phyloP scores from a whole-genome alignment of 2,329 filamentous ascomycete species.

The Penicillium vulpinum region DNA sequence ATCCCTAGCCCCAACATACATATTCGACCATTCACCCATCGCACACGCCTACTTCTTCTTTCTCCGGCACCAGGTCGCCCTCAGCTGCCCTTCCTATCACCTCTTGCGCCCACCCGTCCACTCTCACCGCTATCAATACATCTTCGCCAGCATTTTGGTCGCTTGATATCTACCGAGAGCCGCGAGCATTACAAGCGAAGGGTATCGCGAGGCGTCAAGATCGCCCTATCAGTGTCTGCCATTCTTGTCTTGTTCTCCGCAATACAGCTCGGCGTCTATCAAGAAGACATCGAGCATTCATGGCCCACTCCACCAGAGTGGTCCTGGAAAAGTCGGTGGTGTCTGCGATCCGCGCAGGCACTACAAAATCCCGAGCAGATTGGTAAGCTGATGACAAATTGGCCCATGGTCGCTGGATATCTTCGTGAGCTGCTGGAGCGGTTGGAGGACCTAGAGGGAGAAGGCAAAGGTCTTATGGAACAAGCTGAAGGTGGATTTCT shows the following conservation, averaged over 20 bases:
- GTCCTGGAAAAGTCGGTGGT: conserved; percentile 68
- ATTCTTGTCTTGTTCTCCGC: conserved; percentile 61
- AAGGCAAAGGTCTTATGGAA: conserved; percentile 66
- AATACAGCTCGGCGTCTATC: conserved; percentile 65
- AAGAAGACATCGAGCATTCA: conserved; percentile 72
- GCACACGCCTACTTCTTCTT: conserved; percentile 54
- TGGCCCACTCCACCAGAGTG: conserved; percentile 84
- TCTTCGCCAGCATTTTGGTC: conserved; percentile 57
- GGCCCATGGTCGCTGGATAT: conserved; percentile 65
- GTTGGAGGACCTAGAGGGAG: conserved; percentile 67
- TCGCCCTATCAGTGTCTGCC: conserved; percentile 71
- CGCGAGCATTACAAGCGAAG: conserved; percentile 49
- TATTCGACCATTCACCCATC: conserved; percentile 59
- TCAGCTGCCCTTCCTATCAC: conserved; percentile 66
- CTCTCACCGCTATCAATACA: conserved; percentile 56
- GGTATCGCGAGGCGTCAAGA: conserved; percentile 64
- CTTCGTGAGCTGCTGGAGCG: conserved; percentile 62
- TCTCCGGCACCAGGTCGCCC: conserved; percentile 55
- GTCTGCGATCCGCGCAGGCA: conserved; percentile 64
- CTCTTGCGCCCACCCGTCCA: conserved; percentile 49
- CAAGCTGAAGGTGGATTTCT: conserved; percentile 53
- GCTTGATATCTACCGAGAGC: conserved; percentile 77
- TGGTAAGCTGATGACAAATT: conserved; percentile 60
- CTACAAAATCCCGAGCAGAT: conserved; percentile 59
- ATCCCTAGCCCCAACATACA: conserved; percentile 18